Percentiles rank a stretch among this genome's conserved stretches.
Evolutionary conservation across 805 yeast genomes (phyloP).

Genomic region (Scheffersomyces spartinae): DNA sequence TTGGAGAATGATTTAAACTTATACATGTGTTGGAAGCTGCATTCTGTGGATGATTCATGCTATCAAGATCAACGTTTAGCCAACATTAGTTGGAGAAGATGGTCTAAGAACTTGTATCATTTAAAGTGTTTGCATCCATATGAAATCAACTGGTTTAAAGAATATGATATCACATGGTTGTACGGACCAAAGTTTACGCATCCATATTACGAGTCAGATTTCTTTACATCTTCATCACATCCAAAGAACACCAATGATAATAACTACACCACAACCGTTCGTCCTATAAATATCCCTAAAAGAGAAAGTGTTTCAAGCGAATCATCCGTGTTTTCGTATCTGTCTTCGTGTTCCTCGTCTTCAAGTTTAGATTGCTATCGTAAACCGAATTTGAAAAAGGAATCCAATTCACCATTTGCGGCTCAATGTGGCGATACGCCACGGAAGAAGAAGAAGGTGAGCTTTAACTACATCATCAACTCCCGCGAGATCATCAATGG

Average conservation of each 20-base stretch:
- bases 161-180: slow-evolving; percentile 42
- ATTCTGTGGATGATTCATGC: slow-evolving; percentile 7
- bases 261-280: no score
- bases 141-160: slow-evolving; percentile 41
- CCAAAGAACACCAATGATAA: no score
- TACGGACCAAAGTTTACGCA: slow-evolving; percentile 38
- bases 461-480: slow-evolving; percentile 30
- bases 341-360: no score
- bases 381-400: slow-evolving; percentile 1
- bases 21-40: slow-evolving; percentile 15
- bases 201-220: no score
- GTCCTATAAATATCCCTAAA: no score
- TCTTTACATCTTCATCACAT: not conserved
- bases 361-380: no score
- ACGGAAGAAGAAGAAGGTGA: slow-evolving; percentile 18
- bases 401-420: not conserved
- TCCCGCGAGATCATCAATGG: slow-evolving; percentile 36
- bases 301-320: no score
- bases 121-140: slow-evolving; percentile 28
- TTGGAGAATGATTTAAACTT: slow-evolving; percentile 9
- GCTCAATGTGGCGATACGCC: no score
- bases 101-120: slow-evolving; percentile 16
- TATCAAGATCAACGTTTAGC: slow-evolving; percentile 14
- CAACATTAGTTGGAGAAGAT: slow-evolving; percentile 30
- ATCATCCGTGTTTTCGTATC: no score